Evolutionary conservation across 345 rosid species (phyloP).

Genomic region (Limnanthes douglasii): DNA sequence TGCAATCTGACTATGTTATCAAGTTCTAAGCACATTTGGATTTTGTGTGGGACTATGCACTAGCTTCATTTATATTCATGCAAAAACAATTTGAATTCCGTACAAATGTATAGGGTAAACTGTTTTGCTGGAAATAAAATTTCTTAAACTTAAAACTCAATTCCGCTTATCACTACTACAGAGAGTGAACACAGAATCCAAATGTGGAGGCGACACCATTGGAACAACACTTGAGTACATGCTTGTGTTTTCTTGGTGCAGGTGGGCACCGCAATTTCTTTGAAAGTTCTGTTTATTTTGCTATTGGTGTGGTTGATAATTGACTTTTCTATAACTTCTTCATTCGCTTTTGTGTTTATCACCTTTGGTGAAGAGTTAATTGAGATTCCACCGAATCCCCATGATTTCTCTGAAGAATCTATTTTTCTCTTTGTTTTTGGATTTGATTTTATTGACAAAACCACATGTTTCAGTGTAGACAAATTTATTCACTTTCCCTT

Average conservation of each 20-base stretch:
- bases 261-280: slow-evolving; percentile 62
- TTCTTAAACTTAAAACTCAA: no score
- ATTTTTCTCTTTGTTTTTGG: slow-evolving; percentile 30
- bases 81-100: no score
- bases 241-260: slow-evolving; percentile 66
- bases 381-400: slow-evolving; percentile 67
- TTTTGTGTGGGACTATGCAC: no score
- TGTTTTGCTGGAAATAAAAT: no score
- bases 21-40: no score
- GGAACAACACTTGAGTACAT: slow-evolving; percentile 32
- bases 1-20: no score
- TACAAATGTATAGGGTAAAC: no score
- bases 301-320: slow-evolving; percentile 65
- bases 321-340: slow-evolving; percentile 30
- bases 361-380: slow-evolving; percentile 52
- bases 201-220: slow-evolving; percentile 50
- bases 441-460: slow-evolving; percentile 47
- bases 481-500: no score
- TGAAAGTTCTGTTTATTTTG: slow-evolving; percentile 58
- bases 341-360: slow-evolving; percentile 32
- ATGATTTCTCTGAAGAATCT: slow-evolving; percentile 49
- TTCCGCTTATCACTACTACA: no score
- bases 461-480: no score
- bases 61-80: no score
- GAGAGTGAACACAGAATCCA: slow-evolving; percentile 76